These are phyloP conservation scores for Suillus brevipes DNA, from an alignment of 768 basidiomycete species.

Conservation along the genomic window DNA sequence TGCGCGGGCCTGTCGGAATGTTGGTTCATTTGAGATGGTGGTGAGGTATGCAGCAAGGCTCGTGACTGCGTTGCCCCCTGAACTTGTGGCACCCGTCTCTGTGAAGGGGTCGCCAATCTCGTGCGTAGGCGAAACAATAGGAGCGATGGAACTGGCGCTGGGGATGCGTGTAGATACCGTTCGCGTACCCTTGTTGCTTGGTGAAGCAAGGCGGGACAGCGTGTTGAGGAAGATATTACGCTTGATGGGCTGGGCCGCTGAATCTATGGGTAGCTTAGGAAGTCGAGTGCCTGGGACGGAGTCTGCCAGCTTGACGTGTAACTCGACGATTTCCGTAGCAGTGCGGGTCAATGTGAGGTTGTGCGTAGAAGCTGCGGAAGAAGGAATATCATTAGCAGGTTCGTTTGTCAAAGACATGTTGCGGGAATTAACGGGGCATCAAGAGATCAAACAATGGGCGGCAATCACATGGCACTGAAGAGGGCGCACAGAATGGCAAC, in stretches of 20 bases:
- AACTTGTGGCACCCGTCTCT: conserved; percentile 13
- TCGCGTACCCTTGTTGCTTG: conserved; percentile 52
- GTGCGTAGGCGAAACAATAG: conserved; percentile 49
- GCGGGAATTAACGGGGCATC: conserved; percentile 14
- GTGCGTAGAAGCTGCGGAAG: conserved; percentile 74
- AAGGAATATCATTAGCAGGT: conserved; percentile 31
- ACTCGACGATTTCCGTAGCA: conserved; percentile 72
- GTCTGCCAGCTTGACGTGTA: conserved; percentile 79
- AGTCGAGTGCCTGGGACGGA: conserved; percentile 54
- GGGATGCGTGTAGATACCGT: conserved; percentile 37
- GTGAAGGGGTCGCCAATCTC: conserved; percentile 67
- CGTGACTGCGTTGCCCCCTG: conserved; percentile 54
- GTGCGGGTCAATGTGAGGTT: conserved; percentile 85
- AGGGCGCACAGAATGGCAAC: conserved; percentile 19
- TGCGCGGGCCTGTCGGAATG: conserved; percentile 60
- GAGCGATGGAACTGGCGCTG: conserved; percentile 40
- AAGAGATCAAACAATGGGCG: conserved; percentile 12
- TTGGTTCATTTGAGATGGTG: conserved; percentile 65
- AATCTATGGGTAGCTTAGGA: conserved; percentile 63
- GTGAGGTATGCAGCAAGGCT: conserved; percentile 81
- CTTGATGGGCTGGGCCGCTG: conserved; percentile 52
- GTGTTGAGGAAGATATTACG: conserved; percentile 86
- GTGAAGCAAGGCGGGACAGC: conserved; percentile 79
- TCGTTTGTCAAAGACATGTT: conserved; percentile 18
- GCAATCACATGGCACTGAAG: conserved; percentile 18